Evolutionary conservation across 495 filamentous ascomycete genomes (phyloP).

Genomic region (Elaphomyces granulatus): DNA sequence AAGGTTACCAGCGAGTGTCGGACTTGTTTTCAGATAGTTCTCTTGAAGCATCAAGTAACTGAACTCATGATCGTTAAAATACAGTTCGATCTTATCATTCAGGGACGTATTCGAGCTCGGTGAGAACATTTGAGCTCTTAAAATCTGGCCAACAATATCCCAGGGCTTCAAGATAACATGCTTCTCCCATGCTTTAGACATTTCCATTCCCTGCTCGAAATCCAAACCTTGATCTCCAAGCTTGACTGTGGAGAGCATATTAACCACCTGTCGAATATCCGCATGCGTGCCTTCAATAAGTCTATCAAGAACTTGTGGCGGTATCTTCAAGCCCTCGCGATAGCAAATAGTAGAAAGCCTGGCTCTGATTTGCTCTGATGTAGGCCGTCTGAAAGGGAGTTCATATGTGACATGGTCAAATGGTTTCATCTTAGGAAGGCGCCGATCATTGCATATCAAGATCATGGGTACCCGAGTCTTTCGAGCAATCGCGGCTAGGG

Average conservation of each 20-base stretch:
- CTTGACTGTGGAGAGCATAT: conserved; percentile 92
- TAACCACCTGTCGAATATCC: conserved; percentile 96
- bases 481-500: conserved; percentile 83
- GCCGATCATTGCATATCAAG: conserved; percentile 92
- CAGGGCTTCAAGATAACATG: conserved; percentile 91
- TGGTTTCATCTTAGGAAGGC: conserved; percentile 90
- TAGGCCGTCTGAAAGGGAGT: conserved; percentile 76
- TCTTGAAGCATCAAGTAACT: conserved; percentile 96
- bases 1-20: conserved; percentile 43
- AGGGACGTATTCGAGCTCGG: conserved; percentile 65
- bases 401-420: conserved; percentile 78
- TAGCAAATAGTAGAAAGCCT: conserved; percentile 89
- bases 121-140: conserved; percentile 76
- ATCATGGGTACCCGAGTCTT: conserved; percentile 93
- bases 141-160: conserved; percentile 90
- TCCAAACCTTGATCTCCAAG: conserved; percentile 66
- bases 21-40: conserved; percentile 80
- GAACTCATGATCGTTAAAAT: conserved; percentile 98
- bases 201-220: conserved; percentile 69
- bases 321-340: conserved; percentile 77
- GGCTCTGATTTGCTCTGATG: conserved; percentile 73
- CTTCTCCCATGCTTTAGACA: conserved; percentile 98
- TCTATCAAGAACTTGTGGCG: conserved; percentile 75
- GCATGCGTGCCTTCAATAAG: conserved; percentile 89
- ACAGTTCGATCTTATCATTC: conserved; percentile 96